Evolutionary conservation across 805 yeast genomes (phyloP), one percentile per base, ranked within the genome.

Genomic region (Saturnispora galanensis): DNA sequence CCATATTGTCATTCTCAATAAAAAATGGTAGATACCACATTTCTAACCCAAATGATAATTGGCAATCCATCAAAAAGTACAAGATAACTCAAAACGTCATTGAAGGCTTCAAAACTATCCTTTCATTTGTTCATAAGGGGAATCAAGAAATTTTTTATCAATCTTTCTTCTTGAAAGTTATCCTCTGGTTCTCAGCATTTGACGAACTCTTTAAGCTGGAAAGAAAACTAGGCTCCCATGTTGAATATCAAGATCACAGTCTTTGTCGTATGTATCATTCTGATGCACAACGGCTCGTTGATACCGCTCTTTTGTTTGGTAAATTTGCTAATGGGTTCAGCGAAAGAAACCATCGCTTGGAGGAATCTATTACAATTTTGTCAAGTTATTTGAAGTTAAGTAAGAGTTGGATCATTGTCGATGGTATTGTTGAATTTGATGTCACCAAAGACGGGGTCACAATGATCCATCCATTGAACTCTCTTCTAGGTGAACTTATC

Each of bases 211-310:
- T 75, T 68, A 66, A 71, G 21, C 60, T 81, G 28, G 66, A 59
- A 45, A 69, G 87, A 47, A 79, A 79, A 49, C 67, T 68, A 37
- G 90, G 87, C 10, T 81, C 78, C 7, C 90, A 83, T 62, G 84
- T 81, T 29, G 74, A 74, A 45, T 44, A 11, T 15, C 68, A 67
- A 42, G 87, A 82, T 53, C 66, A 68, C 35, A 65, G 65, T 28
- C 74, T 69, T 36, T 79, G 70, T 50, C 65, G 69, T 15, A 58
- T 71, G 2, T 79, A 79, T 51, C 64, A 73, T 41, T 73, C 71
- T 45, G 68, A 54, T 7, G 55, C 57, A 1, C 46, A 50, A 6
- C 49, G 51, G 34, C 48, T 56, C 1, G 56, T 56, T 43, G 51
- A 49, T 16, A 50, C 63, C 4, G 50, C 60, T 5, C 45, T 46